Percentiles rank a stretch among this genome's conserved stretches.
These are phyloP conservation scores for Torulaspora gathmanii DNA, from an alignment of 805 yeast species.

Conservation along the genomic window DNA sequence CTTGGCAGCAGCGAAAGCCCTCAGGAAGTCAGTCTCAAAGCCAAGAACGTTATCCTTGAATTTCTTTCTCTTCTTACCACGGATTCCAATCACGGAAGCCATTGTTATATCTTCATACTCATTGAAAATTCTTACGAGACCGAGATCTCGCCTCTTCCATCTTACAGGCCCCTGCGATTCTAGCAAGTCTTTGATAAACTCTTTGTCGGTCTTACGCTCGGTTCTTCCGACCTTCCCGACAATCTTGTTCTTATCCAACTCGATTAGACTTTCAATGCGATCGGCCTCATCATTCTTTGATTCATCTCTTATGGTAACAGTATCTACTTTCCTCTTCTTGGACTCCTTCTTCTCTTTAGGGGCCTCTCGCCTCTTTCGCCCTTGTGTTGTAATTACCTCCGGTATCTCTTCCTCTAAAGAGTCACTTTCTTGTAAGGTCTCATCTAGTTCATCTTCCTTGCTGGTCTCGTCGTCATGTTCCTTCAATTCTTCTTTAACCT, in stretches of 20 bases:
- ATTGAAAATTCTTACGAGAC: slow-evolving; percentile 32
- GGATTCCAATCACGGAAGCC: slow-evolving; percentile 36
- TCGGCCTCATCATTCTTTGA: slow-evolving; percentile 5
- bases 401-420: slow-evolving; percentile 1
- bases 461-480: neutral
- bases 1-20: slow-evolving; percentile 26
- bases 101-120: slow-evolving; percentile 35
- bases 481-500: slow-evolving; percentile 4
- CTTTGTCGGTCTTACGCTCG: slow-evolving; percentile 21
- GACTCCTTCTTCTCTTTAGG: slow-evolving; percentile 1
- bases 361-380: slow-evolving; percentile 3
- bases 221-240: slow-evolving; percentile 7
- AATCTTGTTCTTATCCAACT: slow-evolving; percentile 14
- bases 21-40: slow-evolving; percentile 33
- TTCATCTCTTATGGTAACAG: slow-evolving; percentile 2
- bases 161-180: slow-evolving; percentile 22
- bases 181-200: slow-evolving; percentile 22
- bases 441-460: slow-evolving; percentile 3
- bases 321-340: slow-evolving; percentile 2
- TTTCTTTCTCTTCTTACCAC: slow-evolving; percentile 36
- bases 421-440: slow-evolving; percentile 4
- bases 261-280: slow-evolving; percentile 16
- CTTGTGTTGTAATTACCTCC: neutral
- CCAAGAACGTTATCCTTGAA: slow-evolving; percentile 32
- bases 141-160: slow-evolving; percentile 30